A percentile compares a stretch with the other conserved stretches of the same genome.
Evolutionary conservation across 768 basidiomycete species (phyloP).

Genomic region (Termitomyces sp.): DNA sequence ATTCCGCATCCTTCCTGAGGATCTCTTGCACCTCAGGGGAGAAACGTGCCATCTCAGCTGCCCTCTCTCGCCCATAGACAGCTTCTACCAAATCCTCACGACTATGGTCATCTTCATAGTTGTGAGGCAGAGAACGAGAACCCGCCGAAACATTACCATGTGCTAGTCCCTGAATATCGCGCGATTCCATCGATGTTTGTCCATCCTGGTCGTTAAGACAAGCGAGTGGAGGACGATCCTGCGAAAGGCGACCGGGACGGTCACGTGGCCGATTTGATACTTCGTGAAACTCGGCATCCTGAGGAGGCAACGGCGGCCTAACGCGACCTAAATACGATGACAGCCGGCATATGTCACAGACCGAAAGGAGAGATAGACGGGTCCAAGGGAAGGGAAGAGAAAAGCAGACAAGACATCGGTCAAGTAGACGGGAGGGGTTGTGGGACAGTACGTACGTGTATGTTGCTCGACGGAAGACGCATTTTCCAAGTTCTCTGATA

Average conservation of each 20-base stretch:
- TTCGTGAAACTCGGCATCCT: slow-evolving; percentile 32
- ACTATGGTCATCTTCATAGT: not conserved
- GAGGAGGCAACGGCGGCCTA: slow-evolving; percentile 40
- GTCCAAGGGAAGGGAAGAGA: slow-evolving; percentile 6
- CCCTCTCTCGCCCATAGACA: not conserved
- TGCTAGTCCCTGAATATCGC: not conserved
- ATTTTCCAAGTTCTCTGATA: slow-evolving; percentile 9
- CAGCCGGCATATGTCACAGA: not conserved
- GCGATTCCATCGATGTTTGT: not conserved
- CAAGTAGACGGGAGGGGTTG: slow-evolving; percentile 16
- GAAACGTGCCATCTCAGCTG: not conserved
- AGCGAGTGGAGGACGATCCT: not conserved
- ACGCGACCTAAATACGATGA: slow-evolving; percentile 27
- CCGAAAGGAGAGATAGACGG: slow-evolving; percentile 2
- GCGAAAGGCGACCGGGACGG: not conserved
- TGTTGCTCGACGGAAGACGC: slow-evolving; percentile 14
- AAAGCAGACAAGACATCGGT: slow-evolving; percentile 14
- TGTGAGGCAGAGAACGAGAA: not conserved
- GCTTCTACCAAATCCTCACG: not conserved
- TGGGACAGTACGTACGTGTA: slow-evolving; percentile 28
- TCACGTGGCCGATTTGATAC: slow-evolving; percentile 9
- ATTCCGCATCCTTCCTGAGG: not conserved
- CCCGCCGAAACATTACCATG: not conserved
- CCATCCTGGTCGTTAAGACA: not conserved
- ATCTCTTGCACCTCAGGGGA: not conserved